phyloP scores from a whole-genome alignment of 768 basidiomycete genomes.

The Pisolithus orientalis region DNA sequence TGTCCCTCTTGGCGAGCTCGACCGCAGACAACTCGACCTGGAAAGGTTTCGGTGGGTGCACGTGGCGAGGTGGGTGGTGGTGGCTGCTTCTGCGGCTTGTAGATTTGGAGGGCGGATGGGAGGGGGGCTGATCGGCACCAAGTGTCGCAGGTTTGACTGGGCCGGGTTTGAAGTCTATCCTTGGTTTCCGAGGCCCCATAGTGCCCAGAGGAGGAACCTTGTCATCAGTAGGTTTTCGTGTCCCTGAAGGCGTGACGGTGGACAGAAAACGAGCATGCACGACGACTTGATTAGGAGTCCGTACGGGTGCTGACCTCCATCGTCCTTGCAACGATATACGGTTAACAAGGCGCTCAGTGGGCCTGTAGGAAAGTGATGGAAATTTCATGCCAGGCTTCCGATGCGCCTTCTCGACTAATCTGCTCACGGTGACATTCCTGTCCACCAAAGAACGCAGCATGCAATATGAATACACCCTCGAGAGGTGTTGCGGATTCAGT shows the following conservation, averaged over 20 bases:
- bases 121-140: constrained; percentile 12
- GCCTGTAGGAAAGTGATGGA: not conserved
- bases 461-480: constrained; percentile 15
- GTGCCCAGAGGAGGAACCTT: constrained; percentile 19
- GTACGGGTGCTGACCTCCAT: not conserved
- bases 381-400: not conserved
- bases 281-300: not conserved
- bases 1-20: constrained; percentile 54
- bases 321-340: not conserved
- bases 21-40: constrained; percentile 28
- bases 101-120: constrained; percentile 17
- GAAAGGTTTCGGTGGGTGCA: constrained; percentile 12
- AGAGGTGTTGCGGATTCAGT: not conserved
- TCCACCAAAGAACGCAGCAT: constrained; percentile 34
- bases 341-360: not conserved
- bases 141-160: constrained; percentile 44
- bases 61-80: constrained; percentile 21
- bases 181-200: constrained; percentile 27
- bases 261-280: constrained; percentile 19
- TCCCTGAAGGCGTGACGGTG: constrained; percentile 20
- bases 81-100: constrained; percentile 7
- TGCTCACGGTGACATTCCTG: constrained; percentile 33
- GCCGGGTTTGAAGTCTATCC: constrained; percentile 58
- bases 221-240: constrained; percentile 14
- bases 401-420: constrained; percentile 19